Evolutionary conservation across 2,329 filamentous ascomycete genomes (phyloP).

Genomic region (Alternaria sp.): DNA sequence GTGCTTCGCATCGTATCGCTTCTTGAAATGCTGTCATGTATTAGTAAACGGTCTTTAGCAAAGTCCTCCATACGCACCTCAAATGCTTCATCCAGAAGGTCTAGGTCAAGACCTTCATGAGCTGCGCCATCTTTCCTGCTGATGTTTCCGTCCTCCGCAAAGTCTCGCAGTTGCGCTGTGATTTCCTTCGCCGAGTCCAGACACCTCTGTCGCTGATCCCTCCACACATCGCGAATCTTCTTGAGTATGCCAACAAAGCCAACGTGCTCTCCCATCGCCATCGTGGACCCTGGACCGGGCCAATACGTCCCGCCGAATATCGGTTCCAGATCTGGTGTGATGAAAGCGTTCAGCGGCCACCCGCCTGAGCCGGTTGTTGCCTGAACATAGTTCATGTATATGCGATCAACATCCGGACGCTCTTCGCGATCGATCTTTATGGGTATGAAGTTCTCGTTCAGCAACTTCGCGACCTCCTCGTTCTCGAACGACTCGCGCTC

Average conservation of each 20-base stretch:
- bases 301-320: slow-evolving; percentile 97
- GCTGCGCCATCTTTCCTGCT: slow-evolving; percentile 51
- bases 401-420: slow-evolving; percentile 88
- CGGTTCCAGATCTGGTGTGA: slow-evolving; percentile 90
- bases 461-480: slow-evolving; percentile 75
- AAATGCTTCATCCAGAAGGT: slow-evolving; percentile 89
- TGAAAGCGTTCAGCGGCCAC: slow-evolving; percentile 96
- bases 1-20: slow-evolving; percentile 27
- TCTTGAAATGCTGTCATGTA: slow-evolving; percentile 26
- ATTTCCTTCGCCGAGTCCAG: slow-evolving; percentile 84
- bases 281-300: slow-evolving; percentile 75
- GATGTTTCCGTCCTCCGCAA: slow-evolving; percentile 85
- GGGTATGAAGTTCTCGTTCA: slow-evolving; percentile 89
- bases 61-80: slow-evolving; percentile 57
- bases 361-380: slow-evolving; percentile 88
- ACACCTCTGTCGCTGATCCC: slow-evolving; percentile 81
- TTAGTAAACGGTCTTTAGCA: slow-evolving; percentile 6
- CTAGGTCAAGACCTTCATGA: slow-evolving; percentile 80
- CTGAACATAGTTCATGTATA: slow-evolving; percentile 98
- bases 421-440: slow-evolving; percentile 94
- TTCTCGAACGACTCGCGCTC: slow-evolving; percentile 91
- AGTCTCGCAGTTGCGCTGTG: slow-evolving; percentile 79
- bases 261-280: slow-evolving; percentile 61
- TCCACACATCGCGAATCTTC: slow-evolving; percentile 78
- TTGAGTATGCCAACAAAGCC: slow-evolving; percentile 83